phyloP scores from a whole-genome alignment of 306 rosid species.

The Ormosia emarginata region DNA sequence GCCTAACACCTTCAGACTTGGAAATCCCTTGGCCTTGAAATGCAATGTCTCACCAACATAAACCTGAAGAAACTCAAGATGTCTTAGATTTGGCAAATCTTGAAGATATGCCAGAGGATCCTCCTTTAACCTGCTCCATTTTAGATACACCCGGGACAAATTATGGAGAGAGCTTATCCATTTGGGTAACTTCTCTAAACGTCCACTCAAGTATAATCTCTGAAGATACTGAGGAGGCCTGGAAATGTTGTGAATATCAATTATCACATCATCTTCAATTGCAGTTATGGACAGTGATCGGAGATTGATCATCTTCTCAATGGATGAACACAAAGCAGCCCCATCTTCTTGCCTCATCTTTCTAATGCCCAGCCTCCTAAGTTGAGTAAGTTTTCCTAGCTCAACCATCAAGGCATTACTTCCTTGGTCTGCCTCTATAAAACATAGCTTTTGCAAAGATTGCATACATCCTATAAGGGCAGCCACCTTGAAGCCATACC shows the following conservation, averaged over 20 bases:
- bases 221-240: slow-evolving; percentile 45
- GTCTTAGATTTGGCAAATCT: slow-evolving; percentile 43
- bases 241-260: slow-evolving; percentile 42
- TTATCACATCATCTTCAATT: slow-evolving; percentile 29
- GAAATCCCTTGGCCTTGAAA: slow-evolving; percentile 50
- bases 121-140: slow-evolving; percentile 43
- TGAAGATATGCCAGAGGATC: slow-evolving; percentile 44
- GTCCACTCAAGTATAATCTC: slow-evolving; percentile 38
- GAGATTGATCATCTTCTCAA: slow-evolving; percentile 43
- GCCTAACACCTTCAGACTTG: slow-evolving; percentile 58
- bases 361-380: slow-evolving; percentile 43
- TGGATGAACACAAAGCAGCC: slow-evolving; percentile 40
- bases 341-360: slow-evolving; percentile 43
- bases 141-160: slow-evolving; percentile 26
- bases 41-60: slow-evolving; percentile 46
- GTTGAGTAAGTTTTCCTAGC: slow-evolving; percentile 44
- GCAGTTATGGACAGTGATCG: slow-evolving; percentile 36
- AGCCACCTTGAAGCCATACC: slow-evolving; percentile 41
- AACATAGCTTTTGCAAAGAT: slow-evolving; percentile 55
- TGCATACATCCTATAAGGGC: slow-evolving; percentile 40
- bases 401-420: slow-evolving; percentile 32
- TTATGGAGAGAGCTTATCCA: slow-evolving; percentile 38
- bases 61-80: slow-evolving; percentile 50
- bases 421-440: slow-evolving; percentile 45
- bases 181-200: slow-evolving; percentile 40